Evolutionary conservation across 768 basidiomycete species (phyloP).

Genomic region (Calocera cornea): DNA sequence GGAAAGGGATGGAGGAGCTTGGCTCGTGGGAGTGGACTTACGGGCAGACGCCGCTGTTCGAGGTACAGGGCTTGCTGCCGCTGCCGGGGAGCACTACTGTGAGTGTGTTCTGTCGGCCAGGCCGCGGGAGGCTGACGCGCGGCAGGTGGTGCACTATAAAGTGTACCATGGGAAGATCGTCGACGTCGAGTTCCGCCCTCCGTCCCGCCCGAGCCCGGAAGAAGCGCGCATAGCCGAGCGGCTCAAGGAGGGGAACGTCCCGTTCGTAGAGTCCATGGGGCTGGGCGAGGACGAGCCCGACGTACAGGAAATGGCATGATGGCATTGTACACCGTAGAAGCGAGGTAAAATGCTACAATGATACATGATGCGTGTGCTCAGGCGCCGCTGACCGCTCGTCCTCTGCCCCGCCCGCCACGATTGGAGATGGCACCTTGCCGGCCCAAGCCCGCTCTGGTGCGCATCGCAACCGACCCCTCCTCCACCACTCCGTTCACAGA

Average conservation of each 20-base stretch:
- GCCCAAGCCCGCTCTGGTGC: neutral
- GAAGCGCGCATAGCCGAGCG: neutral
- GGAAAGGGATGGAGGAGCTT: constrained; percentile 57
- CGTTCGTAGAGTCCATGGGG: neutral
- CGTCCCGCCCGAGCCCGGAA: neutral
- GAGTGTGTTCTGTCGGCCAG: constrained; percentile 15
- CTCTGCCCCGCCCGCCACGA: neutral
- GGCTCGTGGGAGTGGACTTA: constrained; percentile 91
- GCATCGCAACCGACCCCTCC: neutral
- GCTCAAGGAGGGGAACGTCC: neutral
- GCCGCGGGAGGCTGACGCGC: neutral
- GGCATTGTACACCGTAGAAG: too few species aligned
- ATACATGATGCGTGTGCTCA: neutral
- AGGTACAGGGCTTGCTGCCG: constrained; percentile 32
- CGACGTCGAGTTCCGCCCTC: neutral
- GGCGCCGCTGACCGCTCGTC: neutral
- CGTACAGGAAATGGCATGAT: neutral
- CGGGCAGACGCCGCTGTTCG: constrained; percentile 90
- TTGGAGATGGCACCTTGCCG: neutral
- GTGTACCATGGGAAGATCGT: constrained; percentile 42
- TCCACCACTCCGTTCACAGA: neutral
- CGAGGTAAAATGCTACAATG: too few species aligned
- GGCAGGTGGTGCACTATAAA: neutral
- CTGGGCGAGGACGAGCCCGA: neutral
- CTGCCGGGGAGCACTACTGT: constrained; percentile 32